Base-by-base conservation (phyloP, 140 eudicot genomes). In the Senecio squalidus region DNA sequence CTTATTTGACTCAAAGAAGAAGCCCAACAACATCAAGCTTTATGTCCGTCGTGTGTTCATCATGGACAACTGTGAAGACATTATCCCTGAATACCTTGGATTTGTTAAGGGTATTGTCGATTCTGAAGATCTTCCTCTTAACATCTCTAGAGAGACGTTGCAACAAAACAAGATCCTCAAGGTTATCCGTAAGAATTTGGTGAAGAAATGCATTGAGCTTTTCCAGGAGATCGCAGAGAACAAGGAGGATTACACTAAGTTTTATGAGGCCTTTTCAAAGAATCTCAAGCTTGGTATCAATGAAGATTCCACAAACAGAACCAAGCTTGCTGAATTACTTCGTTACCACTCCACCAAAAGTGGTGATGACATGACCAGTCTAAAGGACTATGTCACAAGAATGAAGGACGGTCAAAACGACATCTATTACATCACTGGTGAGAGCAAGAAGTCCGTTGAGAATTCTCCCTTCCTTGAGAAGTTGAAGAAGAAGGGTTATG, bases 261-360 rank as follows among this genome's bases (percentile, higher is more conserved):
- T 85, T 62, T 85, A 85, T 21, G 95, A 85, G 67, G 82, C 95
- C 1, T 85, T 85, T 79, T 85, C 95, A 5, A 85, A 85, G 87
- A 85, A 85, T 59, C 71, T 85, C 39, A 52, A 52, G 18, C 58
- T 52, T 15, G 58, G 58, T 27, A 52, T 52, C 58, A 58, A 82
- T 9, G 95, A 85, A 64, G 95, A 85, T 36, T 78, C 91, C 11
- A 74, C 69, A 65, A 82, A 85, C 87, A 76, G 70, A 73, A 67
- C 78, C 9, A 85, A 85, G 77, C 55, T 82, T 52, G 95, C 95
- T 26, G 95, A 85, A 40, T 31, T 85, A 29, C 80, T 85, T 6
- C 60, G 95, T 15, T 85, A 82, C 74, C 95, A 85, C 76, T 85
- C 95, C 17, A 85, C 95, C 73, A 85, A 82, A 80, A 85, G 95